Evolutionary conservation across 768 basidiomycete genomes (phyloP), one percentile per base, ranked within the genome.

Genomic region (Termitomyces sp.): DNA sequence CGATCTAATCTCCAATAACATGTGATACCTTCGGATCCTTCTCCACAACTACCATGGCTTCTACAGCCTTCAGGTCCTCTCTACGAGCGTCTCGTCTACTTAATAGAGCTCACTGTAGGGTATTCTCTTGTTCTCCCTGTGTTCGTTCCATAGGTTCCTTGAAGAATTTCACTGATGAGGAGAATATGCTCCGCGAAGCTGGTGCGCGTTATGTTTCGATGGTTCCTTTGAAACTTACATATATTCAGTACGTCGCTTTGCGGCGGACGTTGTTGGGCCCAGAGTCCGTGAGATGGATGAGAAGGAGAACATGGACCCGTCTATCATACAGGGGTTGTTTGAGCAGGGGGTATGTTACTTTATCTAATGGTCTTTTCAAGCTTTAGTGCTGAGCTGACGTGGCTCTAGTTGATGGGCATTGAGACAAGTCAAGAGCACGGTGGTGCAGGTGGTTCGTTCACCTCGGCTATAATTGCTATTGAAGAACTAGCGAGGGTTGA

Each of bases 211-310:
- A 12, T 36, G 43, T 42, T n/a, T 56, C 7, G n/a, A 43, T 42
- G 47, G 10, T 8, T 34, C 17, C 37, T 17, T 42, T 20, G 1
- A 29, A 36, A 11, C 58, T 59, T 59, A 61, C 47, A n/a, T 63
- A 51, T 15, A 3, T 51, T 48, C 69, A 94, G 96, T 98, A 29
- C 82, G 82, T 68, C 89, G 92, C 32, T 98, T 98, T 68, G 93
- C 96, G 0, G 80, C 83, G 56, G 95, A 98, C 56, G 88, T 96
- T 34, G 85, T 99, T 20, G 91, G 77, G 3, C 97, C 97, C 52
- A 92, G 88, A 73, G 96, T 97, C 60, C 84, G 87, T 25, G 94
- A 96, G 73, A 99, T 99, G 97, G 97, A 99, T 70, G 97, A 99
- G 81, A 91, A 88, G 59, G 96, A 99, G 76, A 77, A 73, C 60